Evolutionary conservation across 192 early-diverging fungal species (phyloP), one percentile per base, ranked within the genome.

Genomic region (Dissophora ornata): DNA sequence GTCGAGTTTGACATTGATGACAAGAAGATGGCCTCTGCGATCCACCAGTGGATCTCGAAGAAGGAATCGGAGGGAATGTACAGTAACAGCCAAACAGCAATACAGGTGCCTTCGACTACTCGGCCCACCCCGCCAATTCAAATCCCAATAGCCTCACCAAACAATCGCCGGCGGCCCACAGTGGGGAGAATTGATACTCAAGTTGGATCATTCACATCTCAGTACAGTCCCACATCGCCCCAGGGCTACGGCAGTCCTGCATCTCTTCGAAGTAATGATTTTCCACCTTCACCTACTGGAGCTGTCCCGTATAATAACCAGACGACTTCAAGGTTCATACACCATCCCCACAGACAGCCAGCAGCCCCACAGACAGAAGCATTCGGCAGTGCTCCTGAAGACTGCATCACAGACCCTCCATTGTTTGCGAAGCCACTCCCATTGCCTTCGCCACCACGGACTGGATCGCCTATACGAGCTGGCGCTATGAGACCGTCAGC

Each of bases 1-100:
- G 52, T 57, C 19, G 73, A 77, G 29, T 67, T 77, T 57, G 59
- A 77, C 24, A 28, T 77, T 15, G 65, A 67, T 22, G 73, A 77
- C 46, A 77, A 77, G 34, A 34, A 42, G 10, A 67, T 77, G 73
- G 73, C 73, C 1, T 49, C 73, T 0, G 73, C 73, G 1, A 77
- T 77, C 34, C 73, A 77, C 41, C 55, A 67, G 2, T 77, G 73
- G 73, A 77, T 77, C 11, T 62, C 73, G 41, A 66, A 54, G 38
- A 77, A 77, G 16, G 73, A 77, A 32, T 56, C 58, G 3, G 73
- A 67, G 33, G 58, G 21, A 0, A 15, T 49, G 47, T 42, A 61
- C 25, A 49, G 32, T 13, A 62, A 19, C 25, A 25, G n/a, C n/a
- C n/a, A 25, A 11, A 18, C 69, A 11, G 21, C 30, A 10, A 46